phyloP scores from a whole-genome alignment of 164 flowering plant species.

The Chloranthus sessilifolius region DNA sequence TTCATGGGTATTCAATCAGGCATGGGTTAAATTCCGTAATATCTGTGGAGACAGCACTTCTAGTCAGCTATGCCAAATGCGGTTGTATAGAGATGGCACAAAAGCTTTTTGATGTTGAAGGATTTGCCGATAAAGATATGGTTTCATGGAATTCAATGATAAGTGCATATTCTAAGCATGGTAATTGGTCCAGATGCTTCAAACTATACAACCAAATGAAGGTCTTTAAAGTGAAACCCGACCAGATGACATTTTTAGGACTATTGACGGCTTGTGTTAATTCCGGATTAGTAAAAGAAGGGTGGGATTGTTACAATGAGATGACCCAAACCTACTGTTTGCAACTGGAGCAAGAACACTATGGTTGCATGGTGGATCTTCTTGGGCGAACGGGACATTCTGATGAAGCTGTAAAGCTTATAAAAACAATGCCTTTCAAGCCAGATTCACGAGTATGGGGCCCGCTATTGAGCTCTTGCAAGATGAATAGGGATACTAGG shows the following conservation, averaged over 20 bases:
- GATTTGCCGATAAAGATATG: constrained; percentile 30
- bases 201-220: constrained; percentile 37
- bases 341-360: constrained; percentile 55
- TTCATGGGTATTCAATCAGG: constrained; percentile 44
- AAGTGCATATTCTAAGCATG: constrained; percentile 53
- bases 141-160: constrained; percentile 61
- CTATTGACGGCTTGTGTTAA: constrained; percentile 57
- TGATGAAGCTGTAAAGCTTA: constrained; percentile 40
- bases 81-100: constrained; percentile 54
- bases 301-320: constrained; percentile 39
- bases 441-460: constrained; percentile 60
- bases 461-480: constrained; percentile 54
- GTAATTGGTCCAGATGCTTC: constrained; percentile 37
- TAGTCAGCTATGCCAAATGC: constrained; percentile 54
- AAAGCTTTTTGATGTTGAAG: constrained; percentile 43
- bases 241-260: constrained; percentile 47
- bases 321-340: constrained; percentile 37
- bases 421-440: constrained; percentile 39
- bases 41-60: constrained; percentile 38
- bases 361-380: constrained; percentile 69
- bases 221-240: constrained; percentile 34
- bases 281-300: constrained; percentile 51
- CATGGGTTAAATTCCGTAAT: constrained; percentile 20
- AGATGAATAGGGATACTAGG: constrained; percentile 27
- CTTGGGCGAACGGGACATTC: constrained; percentile 50